A percentile compares a stretch with the other conserved stretches of the same genome.
Conservation (phyloP, 1,284 basidiomycete species). For the Leccinum fuscescens region DNA sequence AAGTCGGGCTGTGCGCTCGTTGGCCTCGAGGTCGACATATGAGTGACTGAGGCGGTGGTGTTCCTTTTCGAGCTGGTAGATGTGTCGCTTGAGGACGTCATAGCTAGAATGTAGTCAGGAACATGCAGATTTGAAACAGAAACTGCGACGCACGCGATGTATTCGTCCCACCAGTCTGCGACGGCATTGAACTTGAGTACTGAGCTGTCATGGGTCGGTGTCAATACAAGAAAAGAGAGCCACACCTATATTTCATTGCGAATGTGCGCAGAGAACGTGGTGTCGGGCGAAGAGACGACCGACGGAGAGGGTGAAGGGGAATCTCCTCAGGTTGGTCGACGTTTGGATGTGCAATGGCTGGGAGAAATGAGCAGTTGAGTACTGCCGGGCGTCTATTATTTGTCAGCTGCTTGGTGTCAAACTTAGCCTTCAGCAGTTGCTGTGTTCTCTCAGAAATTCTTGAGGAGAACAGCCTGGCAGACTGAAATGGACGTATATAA, state of each 20-base stretch:
- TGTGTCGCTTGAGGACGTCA: too few relatives aligned
- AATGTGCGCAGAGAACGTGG: constrained; percentile 28
- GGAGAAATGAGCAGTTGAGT: not conserved
- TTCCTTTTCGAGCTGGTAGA: too few relatives aligned
- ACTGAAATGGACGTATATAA: too few relatives aligned
- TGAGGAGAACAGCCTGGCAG: not conserved
- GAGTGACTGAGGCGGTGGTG: too few relatives aligned
- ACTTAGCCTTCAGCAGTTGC: not conserved
- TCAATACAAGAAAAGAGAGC: not conserved
- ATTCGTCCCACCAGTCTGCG: constrained; percentile 93
- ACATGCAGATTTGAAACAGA: too few relatives aligned
- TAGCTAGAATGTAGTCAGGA: too few relatives aligned
- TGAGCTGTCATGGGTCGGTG: constrained; percentile 39
- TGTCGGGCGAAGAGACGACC: not conserved
- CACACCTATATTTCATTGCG: constrained; percentile 62
- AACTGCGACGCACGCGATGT: constrained; percentile 65
- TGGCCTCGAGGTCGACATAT: too few relatives aligned
- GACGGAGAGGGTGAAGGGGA: constrained; percentile 18
- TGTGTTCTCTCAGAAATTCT: not conserved
- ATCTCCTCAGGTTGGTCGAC: constrained; percentile 24
- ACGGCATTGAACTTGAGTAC: constrained; percentile 92
- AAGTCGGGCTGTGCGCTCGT: too few relatives aligned
- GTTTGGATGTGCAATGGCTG: not conserved
- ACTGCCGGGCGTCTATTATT: not conserved
- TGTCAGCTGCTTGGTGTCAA: not conserved